These are phyloP conservation scores for Hyaloscypha finlandica DNA, from an alignment of 495 filamentous ascomycete species.

Conservation along the genomic window DNA sequence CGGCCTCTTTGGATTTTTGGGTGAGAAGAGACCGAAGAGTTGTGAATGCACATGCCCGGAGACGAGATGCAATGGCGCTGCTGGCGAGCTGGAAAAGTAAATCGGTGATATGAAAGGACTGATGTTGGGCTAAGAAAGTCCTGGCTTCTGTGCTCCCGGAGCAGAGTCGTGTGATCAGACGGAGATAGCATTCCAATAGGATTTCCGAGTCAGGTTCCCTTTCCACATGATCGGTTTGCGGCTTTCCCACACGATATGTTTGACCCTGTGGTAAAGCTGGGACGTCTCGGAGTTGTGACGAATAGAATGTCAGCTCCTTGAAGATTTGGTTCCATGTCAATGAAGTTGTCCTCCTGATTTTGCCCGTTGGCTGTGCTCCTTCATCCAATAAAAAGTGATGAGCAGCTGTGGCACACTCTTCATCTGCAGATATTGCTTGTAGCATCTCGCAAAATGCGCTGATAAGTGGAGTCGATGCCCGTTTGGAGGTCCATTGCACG, in stretches of 20 bases:
- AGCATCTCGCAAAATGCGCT: constrained; percentile 97
- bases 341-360: constrained; percentile 74
- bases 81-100: constrained; percentile 69
- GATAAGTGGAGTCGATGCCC: constrained; percentile 89
- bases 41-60: constrained; percentile 76
- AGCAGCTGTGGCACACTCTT: constrained; percentile 74
- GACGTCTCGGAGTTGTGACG: constrained; percentile 65
- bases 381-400: constrained; percentile 92
- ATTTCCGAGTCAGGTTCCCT: constrained; percentile 84
- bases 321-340: constrained; percentile 94
- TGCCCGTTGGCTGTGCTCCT: constrained; percentile 66
- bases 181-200: constrained; percentile 92
- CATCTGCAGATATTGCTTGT: constrained; percentile 76
- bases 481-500: constrained; percentile 88
- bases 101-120: constrained; percentile 61
- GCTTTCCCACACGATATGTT: constrained; percentile 59
- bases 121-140: constrained; percentile 66
- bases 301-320: constrained; percentile 78
- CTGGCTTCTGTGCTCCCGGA: constrained; percentile 67
- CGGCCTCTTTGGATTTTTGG: constrained; percentile 58
- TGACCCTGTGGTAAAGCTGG: constrained; percentile 54
- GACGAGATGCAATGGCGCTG: constrained; percentile 65
- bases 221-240: constrained; percentile 52
- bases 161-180: constrained; percentile 78
- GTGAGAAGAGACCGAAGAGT: constrained; percentile 68